phyloP scores from a whole-genome alignment of 129 eudicot species.

The Smallanthus sonchifolius region DNA sequence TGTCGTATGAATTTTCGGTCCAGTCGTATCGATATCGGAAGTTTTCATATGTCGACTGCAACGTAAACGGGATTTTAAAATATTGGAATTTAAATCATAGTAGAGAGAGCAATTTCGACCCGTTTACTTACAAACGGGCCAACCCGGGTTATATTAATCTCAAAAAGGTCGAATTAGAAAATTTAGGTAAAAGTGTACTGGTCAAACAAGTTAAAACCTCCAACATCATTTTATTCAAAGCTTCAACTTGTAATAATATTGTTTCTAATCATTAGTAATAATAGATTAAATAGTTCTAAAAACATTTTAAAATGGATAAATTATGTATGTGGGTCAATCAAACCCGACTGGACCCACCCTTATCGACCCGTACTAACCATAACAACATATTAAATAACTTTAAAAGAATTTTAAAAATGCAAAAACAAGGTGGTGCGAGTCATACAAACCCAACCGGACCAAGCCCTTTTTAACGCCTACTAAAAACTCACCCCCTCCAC shows the following conservation, averaged over 20 bases:
- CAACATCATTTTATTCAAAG: background rate
- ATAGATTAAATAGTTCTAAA: background rate
- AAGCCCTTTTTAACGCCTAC: background rate
- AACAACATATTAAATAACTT: no score
- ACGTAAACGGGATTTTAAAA: background rate
- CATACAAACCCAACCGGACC: background rate
- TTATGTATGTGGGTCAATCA: background rate
- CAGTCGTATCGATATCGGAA: conserved; percentile 62
- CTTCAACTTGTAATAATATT: background rate
- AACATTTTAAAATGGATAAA: background rate
- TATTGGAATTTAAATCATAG: no score
- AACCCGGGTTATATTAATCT: background rate
- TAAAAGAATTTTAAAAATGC: background rate
- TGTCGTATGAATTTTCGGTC: conserved; percentile 53
- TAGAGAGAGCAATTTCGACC: no score
- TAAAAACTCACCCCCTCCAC: background rate
- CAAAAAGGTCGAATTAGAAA: background rate
- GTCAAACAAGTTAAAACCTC: no score
- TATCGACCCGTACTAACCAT: no score
- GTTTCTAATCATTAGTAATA: background rate
- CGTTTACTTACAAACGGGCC: background rate
- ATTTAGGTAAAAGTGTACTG: background rate
- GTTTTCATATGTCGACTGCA: conserved; percentile 75
- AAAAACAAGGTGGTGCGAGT: background rate
- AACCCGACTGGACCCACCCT: background rate